These are phyloP conservation scores for Diaporthe australafricana DNA, from an alignment of 2,329 filamentous ascomycete genomes.

Conservation along the genomic window DNA sequence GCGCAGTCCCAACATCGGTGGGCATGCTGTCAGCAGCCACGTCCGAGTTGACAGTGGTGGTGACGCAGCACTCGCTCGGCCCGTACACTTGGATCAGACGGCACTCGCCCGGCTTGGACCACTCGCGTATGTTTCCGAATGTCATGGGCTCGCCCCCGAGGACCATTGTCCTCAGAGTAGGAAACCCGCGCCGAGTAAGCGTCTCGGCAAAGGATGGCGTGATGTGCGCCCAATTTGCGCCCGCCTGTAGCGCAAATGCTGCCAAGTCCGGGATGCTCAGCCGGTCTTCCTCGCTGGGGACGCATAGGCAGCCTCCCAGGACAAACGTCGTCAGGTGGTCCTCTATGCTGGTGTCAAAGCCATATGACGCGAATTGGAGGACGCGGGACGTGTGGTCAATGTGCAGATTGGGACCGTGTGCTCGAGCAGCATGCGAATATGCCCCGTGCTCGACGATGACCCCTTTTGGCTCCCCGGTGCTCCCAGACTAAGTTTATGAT, in stretches of 20 bases:
- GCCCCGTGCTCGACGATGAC: slow-evolving; percentile 50
- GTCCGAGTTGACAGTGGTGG: neutral
- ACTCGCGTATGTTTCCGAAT: neutral
- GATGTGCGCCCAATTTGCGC: neutral
- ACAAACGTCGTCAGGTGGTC: slow-evolving; percentile 38
- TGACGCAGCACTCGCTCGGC: slow-evolving; percentile 1
- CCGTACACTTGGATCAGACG: slow-evolving; percentile 52
- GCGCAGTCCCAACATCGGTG: neutral
- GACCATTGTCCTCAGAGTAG: neutral
- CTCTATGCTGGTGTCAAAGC: slow-evolving; percentile 46
- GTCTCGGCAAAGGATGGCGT: neutral
- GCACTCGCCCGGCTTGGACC: slow-evolving; percentile 40
- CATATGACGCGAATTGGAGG: slow-evolving; percentile 48
- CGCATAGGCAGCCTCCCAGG: slow-evolving; percentile 47
- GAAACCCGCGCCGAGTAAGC: neutral
- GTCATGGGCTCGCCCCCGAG: neutral
- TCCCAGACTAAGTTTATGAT: slow-evolving; percentile 56
- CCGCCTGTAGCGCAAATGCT: neutral
- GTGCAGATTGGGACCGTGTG: slow-evolving; percentile 38
- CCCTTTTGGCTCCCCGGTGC: slow-evolving; percentile 66
- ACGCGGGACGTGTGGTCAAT: slow-evolving; percentile 43
- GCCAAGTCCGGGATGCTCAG: slow-evolving; percentile 41
- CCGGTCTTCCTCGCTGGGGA: slow-evolving; percentile 52
- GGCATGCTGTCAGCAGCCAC: neutral
- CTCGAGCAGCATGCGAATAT: neutral